Base-by-base conservation (phyloP, 1,139 yeast species). In the Groenewaldozyma sp. region DNA sequence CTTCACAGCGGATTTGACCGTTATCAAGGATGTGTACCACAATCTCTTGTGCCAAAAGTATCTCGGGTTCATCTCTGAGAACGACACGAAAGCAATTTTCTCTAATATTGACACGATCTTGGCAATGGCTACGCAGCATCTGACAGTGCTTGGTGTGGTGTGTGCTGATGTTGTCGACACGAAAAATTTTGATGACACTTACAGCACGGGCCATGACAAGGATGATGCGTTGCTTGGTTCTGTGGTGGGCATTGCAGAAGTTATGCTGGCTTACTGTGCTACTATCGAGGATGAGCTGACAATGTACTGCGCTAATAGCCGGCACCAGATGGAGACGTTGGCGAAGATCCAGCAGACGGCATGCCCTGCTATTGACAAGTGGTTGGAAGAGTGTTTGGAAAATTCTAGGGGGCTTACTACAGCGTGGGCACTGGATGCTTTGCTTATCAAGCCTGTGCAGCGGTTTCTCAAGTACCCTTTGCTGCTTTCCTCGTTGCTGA, bases 361-460 rank as follows among this genome's bases (percentile, higher is more conserved):
- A 2, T 49, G 54, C 21, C 60, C 63, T 2, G 49, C 45, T 1
- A 42, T 59, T 19, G 59, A 55, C 31, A 37, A 38, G 20, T 63
- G 67, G 67, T 48, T 63, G 7, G 34, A 42, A 5, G 58, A 54
- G 31, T 52, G 64, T 37, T 43, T 46, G 3, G 53, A 48, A 26
- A 46, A 49, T 17, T 54, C 60, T 11, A 43, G 47, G 34, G 36
- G 43, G 9, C 40, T 48, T 26, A 64, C 70, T 1, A 59, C 55
- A 2, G 68, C 70, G 0, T 62, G 68, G 67, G 60, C 65, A 14
- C 47, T 66, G 28, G 71, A 65, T 36, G 52, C 67, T 2, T 49
- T 66, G 27, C 51, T 67, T 22, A 62, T 67, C 45, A 67, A 66
- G 44, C 71, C 71, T 1, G 66, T 66, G 13, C 71, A 66, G 46